Evolutionary conservation across 148 eudicot genomes (phyloP), one percentile per base, ranked within the genome.

Genomic region (Fagopyrum esculentum): DNA sequence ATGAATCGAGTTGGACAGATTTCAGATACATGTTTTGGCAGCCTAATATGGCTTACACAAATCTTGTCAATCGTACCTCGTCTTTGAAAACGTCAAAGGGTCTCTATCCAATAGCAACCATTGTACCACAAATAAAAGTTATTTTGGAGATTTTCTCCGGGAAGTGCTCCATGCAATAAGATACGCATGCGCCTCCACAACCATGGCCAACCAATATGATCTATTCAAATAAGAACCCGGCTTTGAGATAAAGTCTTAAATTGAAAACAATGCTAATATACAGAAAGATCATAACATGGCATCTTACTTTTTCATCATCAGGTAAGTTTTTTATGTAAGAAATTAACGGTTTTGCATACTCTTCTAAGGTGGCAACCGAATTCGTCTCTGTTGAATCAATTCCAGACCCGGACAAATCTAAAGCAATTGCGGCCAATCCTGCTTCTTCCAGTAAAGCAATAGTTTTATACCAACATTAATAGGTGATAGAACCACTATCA

Each of bases 121-220:
- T 22, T 22, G 26, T 22, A 22, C 26, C 26, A 0, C 26, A 22
- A 22, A 22, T 22, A 22, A 22, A 22, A 22, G 26, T 22, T 22
- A 22, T 22, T 22, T 22, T 22, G 0, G 26, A 22, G 26, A 22
- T 22, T 22, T 22, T 22, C 26, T 22, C 26, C 26, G 26, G 26
- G 26, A 82, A 84, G 51, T 86, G 87, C 85, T 95, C 98, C 84
- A 95, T 80, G 47, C 92, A 97, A 82, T 87, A 88, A 0, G 98
- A 95, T 75, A 95, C 66, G 49, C 96, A 83, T 45, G 97, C 97
- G 49, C 98, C 98, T 79, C 98, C 98, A 72, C 88, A 86, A 50
- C 98, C 92, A 78, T 95, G 98, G 80, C 97, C 98, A 72, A 95
- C 94, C 89, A 95, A 83, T 79, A 95, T 87, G 49, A 95, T 96